These are phyloP conservation scores for Smallanthus sonchifolius DNA, from an alignment of 129 eudicot genomes.

Conservation along the genomic window DNA sequence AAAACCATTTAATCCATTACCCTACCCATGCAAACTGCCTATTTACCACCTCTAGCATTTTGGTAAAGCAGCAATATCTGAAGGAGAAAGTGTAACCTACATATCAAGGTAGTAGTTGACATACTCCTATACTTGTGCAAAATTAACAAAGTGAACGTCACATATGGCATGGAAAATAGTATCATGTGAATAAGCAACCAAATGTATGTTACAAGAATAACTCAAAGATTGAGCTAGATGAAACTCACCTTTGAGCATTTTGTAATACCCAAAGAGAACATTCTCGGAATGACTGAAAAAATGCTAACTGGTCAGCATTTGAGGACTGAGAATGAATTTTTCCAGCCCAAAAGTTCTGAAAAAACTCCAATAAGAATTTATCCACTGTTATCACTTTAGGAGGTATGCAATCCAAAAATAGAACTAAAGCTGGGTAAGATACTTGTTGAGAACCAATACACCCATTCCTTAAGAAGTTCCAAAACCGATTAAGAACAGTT, in stretches of 20 bases:
- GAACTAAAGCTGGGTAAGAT: slow-evolving; percentile 78
- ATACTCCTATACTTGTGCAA: not conserved
- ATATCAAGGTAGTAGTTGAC: not conserved
- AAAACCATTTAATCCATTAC: not conserved
- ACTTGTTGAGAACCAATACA: slow-evolving; percentile 94
- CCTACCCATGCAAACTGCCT: not conserved
- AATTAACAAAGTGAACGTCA: slow-evolving; percentile 4
- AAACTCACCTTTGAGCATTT: slow-evolving; percentile 63
- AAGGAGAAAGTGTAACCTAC: not conserved
- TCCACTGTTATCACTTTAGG: slow-evolving; percentile 42
- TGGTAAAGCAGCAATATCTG: not conserved
- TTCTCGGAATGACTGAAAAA: slow-evolving; percentile 62
- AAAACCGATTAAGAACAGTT: slow-evolving; percentile 49
- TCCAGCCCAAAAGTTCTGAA: slow-evolving; percentile 84
- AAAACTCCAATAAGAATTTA: slow-evolving; percentile 62
- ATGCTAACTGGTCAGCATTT: slow-evolving; percentile 43
- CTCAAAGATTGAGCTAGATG: not conserved
- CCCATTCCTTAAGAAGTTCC: slow-evolving; percentile 72
- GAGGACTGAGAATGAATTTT: slow-evolving; percentile 46
- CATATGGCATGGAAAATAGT: not conserved
- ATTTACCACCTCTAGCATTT: not conserved
- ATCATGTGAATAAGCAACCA: slow-evolving; percentile 13
- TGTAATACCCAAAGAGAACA: slow-evolving; percentile 67
- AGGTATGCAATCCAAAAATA: slow-evolving; percentile 67
- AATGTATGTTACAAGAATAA: not conserved